A percentile compares a stretch with the other conserved stretches of the same genome.
phyloP scores from a whole-genome alignment of 371 early-diverging fungal species.

The Saksenaea vasiformis region DNA sequence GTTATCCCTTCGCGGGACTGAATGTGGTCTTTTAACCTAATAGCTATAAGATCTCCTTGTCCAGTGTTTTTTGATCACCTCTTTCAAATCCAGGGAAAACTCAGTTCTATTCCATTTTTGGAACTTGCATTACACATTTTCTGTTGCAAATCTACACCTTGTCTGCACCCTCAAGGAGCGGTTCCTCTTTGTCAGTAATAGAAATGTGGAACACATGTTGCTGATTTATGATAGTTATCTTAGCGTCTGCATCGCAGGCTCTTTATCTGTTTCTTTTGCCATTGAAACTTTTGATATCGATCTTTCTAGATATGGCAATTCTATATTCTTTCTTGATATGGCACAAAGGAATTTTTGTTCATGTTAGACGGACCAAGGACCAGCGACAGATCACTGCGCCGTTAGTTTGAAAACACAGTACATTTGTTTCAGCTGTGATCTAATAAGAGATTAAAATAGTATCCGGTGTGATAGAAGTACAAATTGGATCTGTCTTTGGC shows the following conservation, averaged over 20 bases:
- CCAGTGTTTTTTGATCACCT: constrained; percentile 83
- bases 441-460: constrained; percentile 94
- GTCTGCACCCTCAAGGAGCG: not conserved
- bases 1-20: constrained; percentile 88
- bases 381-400: constrained; percentile 88
- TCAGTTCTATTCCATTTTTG: constrained; percentile 31
- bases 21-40: constrained; percentile 74
- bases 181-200: not conserved
- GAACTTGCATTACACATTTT: not conserved
- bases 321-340: constrained; percentile 97
- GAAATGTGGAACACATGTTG: not conserved
- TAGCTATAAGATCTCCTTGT: constrained; percentile 61
- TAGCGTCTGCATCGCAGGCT: no score
- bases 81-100: constrained; percentile 64
- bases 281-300: constrained; percentile 77
- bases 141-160: no score
- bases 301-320: constrained; percentile 95
- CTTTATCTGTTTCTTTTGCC: constrained; percentile 15
- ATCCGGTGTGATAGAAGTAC: constrained; percentile 91
- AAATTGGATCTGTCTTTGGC: constrained; percentile 69
- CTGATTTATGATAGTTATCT: no score
- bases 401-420: constrained; percentile 95
- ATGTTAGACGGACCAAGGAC: constrained; percentile 95
- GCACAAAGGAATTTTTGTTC: constrained; percentile 95
- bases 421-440: constrained; percentile 96